These are phyloP conservation scores for Ammopiptanthus mongolicus DNA, from an alignment of 306 rosid genomes.

Conservation along the genomic window DNA sequence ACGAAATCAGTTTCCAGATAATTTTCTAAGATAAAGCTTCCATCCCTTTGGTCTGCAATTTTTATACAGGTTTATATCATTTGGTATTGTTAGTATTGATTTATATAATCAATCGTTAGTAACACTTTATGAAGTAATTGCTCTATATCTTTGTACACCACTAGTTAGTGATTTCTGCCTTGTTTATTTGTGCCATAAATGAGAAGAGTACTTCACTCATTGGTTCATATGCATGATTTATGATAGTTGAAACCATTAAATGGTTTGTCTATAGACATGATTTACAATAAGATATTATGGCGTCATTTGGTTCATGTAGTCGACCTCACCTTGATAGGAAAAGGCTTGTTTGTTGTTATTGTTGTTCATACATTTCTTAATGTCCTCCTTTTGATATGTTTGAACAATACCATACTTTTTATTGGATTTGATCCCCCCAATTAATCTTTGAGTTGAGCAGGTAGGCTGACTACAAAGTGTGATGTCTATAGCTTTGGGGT, in stretches of 20 bases:
- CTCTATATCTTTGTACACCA: background rate
- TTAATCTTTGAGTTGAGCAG: slow-evolving; percentile 20
- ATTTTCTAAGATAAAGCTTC: background rate
- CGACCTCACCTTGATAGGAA: too few relatives aligned
- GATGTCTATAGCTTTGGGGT: slow-evolving; percentile 80
- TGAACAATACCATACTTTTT: background rate
- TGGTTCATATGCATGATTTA: background rate
- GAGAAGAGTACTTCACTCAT: background rate
- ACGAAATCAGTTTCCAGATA: background rate
- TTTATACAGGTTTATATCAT: background rate
- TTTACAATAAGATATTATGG: too few relatives aligned
- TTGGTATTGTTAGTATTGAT: background rate
- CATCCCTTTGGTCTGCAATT: background rate
- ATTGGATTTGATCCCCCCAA: background rate
- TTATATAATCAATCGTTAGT: background rate
- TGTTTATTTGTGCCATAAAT: background rate
- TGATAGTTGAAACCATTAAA: too few relatives aligned
- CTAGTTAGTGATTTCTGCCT: background rate
- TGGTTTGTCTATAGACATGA: too few relatives aligned
- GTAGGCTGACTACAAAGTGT: slow-evolving; percentile 58
- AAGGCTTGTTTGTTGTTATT: too few relatives aligned
- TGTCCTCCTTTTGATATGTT: background rate
- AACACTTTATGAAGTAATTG: background rate
- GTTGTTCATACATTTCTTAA: background rate
- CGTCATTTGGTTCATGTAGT: too few relatives aligned